Evolutionary conservation across 2,329 filamentous ascomycete species (phyloP).

Genomic region (Lasiodiplodia citricola): DNA sequence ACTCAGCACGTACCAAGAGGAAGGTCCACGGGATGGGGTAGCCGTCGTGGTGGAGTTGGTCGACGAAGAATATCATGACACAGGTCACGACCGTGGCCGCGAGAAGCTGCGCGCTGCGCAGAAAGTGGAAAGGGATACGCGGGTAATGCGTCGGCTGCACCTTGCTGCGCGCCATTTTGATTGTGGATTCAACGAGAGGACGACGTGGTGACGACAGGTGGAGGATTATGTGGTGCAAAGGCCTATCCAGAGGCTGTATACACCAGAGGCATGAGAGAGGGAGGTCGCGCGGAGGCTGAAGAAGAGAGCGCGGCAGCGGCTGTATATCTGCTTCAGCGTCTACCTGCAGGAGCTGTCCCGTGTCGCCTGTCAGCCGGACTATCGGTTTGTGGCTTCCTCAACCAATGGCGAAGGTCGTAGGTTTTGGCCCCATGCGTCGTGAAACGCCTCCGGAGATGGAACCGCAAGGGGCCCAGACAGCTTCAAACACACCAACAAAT

Average conservation of each 20-base stretch:
- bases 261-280: background rate
- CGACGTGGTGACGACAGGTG: background rate
- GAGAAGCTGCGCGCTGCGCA: slow-evolving; percentile 49
- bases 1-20: slow-evolving; percentile 54
- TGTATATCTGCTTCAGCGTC: slow-evolving; percentile 6
- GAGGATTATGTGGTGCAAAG: background rate
- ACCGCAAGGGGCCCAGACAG: slow-evolving; percentile 2
- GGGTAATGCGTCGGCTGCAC: slow-evolving; percentile 50
- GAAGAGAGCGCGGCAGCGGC: background rate
- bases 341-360: background rate
- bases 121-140: slow-evolving; percentile 48
- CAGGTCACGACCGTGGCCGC: slow-evolving; percentile 56
- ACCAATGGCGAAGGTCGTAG: slow-evolving; percentile 1
- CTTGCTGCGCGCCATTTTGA: slow-evolving; percentile 18
- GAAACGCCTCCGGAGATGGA: background rate
- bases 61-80: slow-evolving; percentile 63
- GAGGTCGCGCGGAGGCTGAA: background rate
- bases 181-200: background rate
- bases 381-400: background rate
- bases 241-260: slow-evolving; percentile 19
- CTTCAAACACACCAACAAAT: background rate
- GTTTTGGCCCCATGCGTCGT: slow-evolving; percentile 1
- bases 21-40: slow-evolving; percentile 65
- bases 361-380: slow-evolving; percentile 16
- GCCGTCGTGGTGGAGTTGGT: slow-evolving; percentile 57